These are phyloP conservation scores for Dipodascus albidus DNA, from an alignment of 805 yeast species.

Conservation along the genomic window DNA sequence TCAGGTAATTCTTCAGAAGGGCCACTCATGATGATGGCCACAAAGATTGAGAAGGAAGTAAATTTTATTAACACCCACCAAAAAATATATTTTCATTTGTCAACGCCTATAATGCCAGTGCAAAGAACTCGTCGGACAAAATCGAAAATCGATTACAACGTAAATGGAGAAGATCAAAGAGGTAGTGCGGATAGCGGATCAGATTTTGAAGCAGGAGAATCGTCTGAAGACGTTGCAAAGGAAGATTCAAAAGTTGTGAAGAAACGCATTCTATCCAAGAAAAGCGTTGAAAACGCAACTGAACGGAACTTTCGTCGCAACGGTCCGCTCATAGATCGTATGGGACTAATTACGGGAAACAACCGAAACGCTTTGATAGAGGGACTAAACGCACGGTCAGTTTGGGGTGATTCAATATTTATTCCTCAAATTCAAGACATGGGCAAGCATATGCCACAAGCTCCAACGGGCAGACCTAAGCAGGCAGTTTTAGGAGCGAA, in stretches of 20 bases:
- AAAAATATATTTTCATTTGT: too few relatives aligned
- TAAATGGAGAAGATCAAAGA: constrained; percentile 9
- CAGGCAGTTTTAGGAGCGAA: constrained; percentile 38
- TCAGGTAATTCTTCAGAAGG: neutral
- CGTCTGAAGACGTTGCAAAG: constrained; percentile 2
- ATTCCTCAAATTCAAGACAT: constrained; percentile 25
- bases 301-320: constrained; percentile 24
- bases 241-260: constrained; percentile 4
- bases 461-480: constrained; percentile 25
- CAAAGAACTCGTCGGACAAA: constrained; percentile 9
- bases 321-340: constrained; percentile 28
- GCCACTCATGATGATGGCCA: constrained; percentile 22
- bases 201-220: constrained; percentile 1
- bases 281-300: constrained; percentile 4
- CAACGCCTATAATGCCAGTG: too few relatives aligned
- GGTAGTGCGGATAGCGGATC: constrained; percentile 8
- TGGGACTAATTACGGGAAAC: constrained; percentile 38
- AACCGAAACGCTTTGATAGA: constrained; percentile 33
- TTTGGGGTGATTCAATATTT: constrained; percentile 41
- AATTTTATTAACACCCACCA: neutral
- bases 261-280: constrained; percentile 11
- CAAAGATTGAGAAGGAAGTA: neutral
- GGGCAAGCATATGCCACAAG: neutral
- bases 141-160: constrained; percentile 11
- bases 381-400: constrained; percentile 34